These are phyloP conservation scores for Strigomonas culicis DNA, from an alignment of 208 protist genomes.

Conservation along the genomic window DNA sequence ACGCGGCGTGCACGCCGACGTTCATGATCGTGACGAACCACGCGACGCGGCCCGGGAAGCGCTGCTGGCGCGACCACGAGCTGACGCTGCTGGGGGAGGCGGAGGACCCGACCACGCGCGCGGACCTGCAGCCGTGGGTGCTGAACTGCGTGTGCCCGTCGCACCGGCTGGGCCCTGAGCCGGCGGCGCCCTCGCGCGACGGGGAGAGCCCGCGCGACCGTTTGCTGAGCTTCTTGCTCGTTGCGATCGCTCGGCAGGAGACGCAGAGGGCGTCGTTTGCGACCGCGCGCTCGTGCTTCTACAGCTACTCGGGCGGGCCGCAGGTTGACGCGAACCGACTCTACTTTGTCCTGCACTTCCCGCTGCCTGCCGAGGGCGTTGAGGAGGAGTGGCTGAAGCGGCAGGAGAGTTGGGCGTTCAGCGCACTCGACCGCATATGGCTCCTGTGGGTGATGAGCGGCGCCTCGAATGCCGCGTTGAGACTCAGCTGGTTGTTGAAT, in stretches of 20 bases:
- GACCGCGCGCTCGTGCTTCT: no score
- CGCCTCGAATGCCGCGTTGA: neutral
- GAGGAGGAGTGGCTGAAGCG: no score
- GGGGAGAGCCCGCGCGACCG: neutral
- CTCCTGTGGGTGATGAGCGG: neutral
- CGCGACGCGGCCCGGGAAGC: slow-evolving; percentile 45
- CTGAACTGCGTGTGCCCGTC: slow-evolving; percentile 63
- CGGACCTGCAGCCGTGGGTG: slow-evolving; percentile 61
- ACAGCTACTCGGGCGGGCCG: no score
- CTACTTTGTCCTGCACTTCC: no score
- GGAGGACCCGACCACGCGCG: slow-evolving; percentile 29
- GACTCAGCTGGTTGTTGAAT: no score
- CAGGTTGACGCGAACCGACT: no score
- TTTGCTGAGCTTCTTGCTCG: no score
- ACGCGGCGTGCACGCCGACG: slow-evolving; percentile 31
- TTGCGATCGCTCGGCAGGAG: no score
- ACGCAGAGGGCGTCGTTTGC: no score
- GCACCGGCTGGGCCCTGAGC: slow-evolving; percentile 32
- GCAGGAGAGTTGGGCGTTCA: no score
- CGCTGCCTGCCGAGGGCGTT: no score
- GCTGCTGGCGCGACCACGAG: slow-evolving; percentile 50
- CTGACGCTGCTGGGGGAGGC: slow-evolving; percentile 23
- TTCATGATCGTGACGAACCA: slow-evolving; percentile 65
- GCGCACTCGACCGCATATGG: no score
- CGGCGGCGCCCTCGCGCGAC: slow-evolving; percentile 20